Conservation (phyloP, 2,329 filamentous ascomycete genomes). For the Lasiodiplodia citricola region DNA sequence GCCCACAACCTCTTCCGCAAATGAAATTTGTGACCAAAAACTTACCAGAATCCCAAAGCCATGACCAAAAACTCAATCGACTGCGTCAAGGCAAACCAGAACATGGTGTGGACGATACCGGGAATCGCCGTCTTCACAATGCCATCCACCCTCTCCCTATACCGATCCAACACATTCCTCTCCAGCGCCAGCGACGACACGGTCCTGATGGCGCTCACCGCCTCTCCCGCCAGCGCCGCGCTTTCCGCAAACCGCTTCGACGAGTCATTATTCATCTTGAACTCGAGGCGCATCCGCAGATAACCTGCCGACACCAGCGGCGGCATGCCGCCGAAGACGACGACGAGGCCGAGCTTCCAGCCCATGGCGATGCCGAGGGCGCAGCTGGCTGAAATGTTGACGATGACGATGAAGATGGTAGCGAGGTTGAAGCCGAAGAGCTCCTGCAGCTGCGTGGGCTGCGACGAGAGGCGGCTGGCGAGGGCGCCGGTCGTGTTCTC, state of each 20-base stretch:
- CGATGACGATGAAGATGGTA: slow-evolving; percentile 76
- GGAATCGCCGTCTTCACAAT: slow-evolving; percentile 30
- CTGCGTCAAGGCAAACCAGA: slow-evolving; percentile 81
- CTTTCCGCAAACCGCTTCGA: slow-evolving; percentile 74
- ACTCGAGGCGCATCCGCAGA: slow-evolving; percentile 82
- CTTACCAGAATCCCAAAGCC: slow-evolving; percentile 81
- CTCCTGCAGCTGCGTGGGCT: slow-evolving; percentile 86
- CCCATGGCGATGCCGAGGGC: slow-evolving; percentile 70
- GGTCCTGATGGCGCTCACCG: slow-evolving; percentile 86
- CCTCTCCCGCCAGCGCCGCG: slow-evolving; percentile 85
- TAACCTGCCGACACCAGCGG: slow-evolving; percentile 71
- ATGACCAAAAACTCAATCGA: slow-evolving; percentile 76
- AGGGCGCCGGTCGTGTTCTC: slow-evolving; percentile 86
- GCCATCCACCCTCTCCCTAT: slow-evolving; percentile 62
- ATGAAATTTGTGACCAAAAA: too few species aligned
- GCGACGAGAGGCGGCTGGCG: slow-evolving; percentile 82
- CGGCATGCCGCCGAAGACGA: slow-evolving; percentile 41
- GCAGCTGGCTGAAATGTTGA: slow-evolving; percentile 75
- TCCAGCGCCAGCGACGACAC: slow-evolving; percentile 88
- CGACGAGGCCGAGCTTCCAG: slow-evolving; percentile 76
- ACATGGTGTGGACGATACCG: slow-evolving; percentile 68
- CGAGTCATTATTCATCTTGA: slow-evolving; percentile 68
- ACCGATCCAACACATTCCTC: slow-evolving; percentile 77
- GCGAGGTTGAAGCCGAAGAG: slow-evolving; percentile 84
- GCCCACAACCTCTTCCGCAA: too few species aligned